Conservation (phyloP, 2,329 filamentous ascomycete species). For the Shiraia bambusicola region DNA sequence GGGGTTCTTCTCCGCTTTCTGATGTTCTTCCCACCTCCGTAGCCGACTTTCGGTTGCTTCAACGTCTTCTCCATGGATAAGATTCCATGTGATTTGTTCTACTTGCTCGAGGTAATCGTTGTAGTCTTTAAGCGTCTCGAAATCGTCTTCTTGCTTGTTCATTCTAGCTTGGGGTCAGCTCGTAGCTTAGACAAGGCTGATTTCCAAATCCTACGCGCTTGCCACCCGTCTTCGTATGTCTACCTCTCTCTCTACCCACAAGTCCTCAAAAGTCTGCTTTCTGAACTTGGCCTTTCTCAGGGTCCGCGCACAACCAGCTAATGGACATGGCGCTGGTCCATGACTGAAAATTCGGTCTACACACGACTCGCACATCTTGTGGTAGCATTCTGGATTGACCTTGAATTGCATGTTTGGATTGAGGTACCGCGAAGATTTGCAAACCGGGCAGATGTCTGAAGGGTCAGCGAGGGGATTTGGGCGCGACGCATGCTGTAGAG, state of each 20-base stretch:
- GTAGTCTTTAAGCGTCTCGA: constrained; percentile 77
- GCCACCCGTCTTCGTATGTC: constrained; percentile 83
- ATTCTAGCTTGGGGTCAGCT: constrained; percentile 57
- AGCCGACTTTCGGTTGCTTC: constrained; percentile 63
- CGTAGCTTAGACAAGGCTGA: background rate
- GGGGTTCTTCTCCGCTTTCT: constrained; percentile 57
- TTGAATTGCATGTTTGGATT: constrained; percentile 93
- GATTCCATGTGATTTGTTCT: constrained; percentile 85
- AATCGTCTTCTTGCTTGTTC: constrained; percentile 88
- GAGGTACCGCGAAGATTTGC: constrained; percentile 94
- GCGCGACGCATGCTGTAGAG: constrained; percentile 24
- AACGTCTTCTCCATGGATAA: constrained; percentile 71
- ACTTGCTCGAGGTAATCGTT: constrained; percentile 95
- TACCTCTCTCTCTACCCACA: constrained; percentile 86
- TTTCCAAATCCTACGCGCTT: constrained; percentile 46
- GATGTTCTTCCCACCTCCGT: constrained; percentile 71
- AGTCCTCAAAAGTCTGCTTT: constrained; percentile 84
- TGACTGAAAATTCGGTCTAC: constrained; percentile 91
- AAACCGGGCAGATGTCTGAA: constrained; percentile 87
- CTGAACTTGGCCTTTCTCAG: constrained; percentile 83
- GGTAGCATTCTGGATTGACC: constrained; percentile 98
- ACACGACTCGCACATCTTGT: constrained; percentile 97
- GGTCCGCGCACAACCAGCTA: constrained; percentile 83
- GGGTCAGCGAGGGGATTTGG: constrained; percentile 26
- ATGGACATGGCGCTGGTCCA: constrained; percentile 88